Base-by-base conservation (phyloP, 164 flowering plant genomes). In the Macadamia integrifolia region DNA sequence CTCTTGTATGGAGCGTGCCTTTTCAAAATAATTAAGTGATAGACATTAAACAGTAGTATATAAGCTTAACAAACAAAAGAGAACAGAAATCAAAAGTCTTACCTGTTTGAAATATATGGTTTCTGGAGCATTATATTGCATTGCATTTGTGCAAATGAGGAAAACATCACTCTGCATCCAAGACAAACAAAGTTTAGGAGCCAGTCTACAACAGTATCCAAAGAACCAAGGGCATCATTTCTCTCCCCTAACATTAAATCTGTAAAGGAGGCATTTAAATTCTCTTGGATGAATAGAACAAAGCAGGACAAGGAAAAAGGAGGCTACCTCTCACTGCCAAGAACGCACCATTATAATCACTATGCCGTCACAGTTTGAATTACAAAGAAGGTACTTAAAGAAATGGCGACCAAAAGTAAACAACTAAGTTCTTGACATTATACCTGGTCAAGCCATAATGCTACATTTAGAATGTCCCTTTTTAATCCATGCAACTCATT, bases 81-180 rank as follows among this genome's bases (percentile, higher is more conserved):
- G 18, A 53, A 1, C 2, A 23, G 67, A 61, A 64, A 5, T 48
- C 23, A 55, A 48, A 58, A 56, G 12, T 46, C 35, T 32, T 80
- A 90, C 99, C 95, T 94, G 99, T 70, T 82, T 94, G 71, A 83
- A 67, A 79, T 94, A 94, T 69, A 94, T 66, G 29, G 99, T 92
- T 30, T 90, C 99, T 35, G 99, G 80, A n/a, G 94, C 78, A 85
- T 94, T 94, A 76, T 94, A 94, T 77, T 83, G 91, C 99, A 92
- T 94, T 28, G 99, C 97, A 79, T 94, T 94, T 56, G 95, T 75
- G 81, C 99, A 90, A 56, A 94, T 80, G 9, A 94, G 83, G 70
- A 84, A 82, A 43, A 92, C 83, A 76, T 94, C 99, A 72, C 82
- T 82, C 99, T 94, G 92, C 89, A 92, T 60, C 49, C 64, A 81